Evolutionary conservation across 495 filamentous ascomycete genomes (phyloP).

Genomic region (Bacidia rubella): DNA sequence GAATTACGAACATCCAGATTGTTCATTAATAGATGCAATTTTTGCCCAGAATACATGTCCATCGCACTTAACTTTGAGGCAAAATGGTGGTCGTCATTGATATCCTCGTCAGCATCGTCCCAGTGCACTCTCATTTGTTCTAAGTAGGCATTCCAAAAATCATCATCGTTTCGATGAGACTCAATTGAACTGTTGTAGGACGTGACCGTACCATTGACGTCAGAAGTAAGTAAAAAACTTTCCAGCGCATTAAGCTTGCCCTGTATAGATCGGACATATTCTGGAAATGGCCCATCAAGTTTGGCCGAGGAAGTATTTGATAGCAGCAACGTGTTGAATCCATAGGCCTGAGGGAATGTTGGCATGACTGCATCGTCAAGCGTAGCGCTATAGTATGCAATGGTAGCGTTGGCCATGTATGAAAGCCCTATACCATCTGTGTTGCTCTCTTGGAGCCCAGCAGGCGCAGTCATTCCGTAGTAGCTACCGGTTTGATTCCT

Average conservation of each 20-base stretch:
- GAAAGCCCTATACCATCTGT: background rate
- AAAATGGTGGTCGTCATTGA: background rate
- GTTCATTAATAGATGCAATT: no score
- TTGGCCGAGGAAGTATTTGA: conserved; percentile 8
- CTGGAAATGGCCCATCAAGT: conserved; percentile 1
- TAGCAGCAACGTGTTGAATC: conserved; percentile 8
- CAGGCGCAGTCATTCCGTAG: background rate
- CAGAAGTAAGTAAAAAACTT: background rate
- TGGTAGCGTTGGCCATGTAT: conserved; percentile 5
- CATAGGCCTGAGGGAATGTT: conserved; percentile 2
- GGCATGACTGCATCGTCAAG: background rate
- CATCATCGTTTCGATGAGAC: background rate
- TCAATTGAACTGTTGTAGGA: conserved; percentile 4
- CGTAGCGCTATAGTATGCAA: conserved; percentile 1
- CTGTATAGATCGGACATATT: background rate
- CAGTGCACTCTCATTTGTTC: background rate
- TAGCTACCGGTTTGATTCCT: background rate
- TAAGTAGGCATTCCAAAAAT: conserved; percentile 1
- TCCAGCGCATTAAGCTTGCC: background rate
- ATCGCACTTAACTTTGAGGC: no score
- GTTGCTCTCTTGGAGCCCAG: background rate
- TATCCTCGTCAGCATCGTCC: background rate
- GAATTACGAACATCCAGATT: no score
- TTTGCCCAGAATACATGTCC: no score
- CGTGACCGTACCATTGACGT: conserved; percentile 1